phyloP scores from a whole-genome alignment of 352 stramenopile species.

The Phytophthora multivora region DNA sequence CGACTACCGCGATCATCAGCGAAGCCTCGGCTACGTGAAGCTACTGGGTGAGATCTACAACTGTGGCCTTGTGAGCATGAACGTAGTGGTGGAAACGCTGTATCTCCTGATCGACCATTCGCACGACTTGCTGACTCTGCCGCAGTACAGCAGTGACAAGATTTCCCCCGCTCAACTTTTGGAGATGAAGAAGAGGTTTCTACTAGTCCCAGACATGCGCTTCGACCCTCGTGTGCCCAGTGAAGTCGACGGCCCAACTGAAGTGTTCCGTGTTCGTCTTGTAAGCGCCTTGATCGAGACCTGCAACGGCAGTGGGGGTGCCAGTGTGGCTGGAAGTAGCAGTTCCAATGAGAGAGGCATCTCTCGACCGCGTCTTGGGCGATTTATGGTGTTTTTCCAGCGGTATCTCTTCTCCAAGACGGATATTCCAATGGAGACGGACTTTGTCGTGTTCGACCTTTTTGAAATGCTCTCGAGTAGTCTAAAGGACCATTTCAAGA shows the following conservation, averaged over 20 bases:
- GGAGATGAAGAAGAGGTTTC: constrained; percentile 67
- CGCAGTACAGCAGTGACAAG: constrained; percentile 53
- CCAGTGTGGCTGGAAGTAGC: constrained; percentile 5
- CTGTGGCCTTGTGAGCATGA: constrained; percentile 88
- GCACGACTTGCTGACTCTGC: constrained; percentile 89
- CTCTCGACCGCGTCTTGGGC: constrained; percentile 83
- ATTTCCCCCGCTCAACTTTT: constrained; percentile 41
- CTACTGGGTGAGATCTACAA: constrained; percentile 95
- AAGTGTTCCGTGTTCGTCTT: constrained; percentile 95
- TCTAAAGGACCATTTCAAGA: constrained; percentile 73
- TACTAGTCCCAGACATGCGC: constrained; percentile 77
- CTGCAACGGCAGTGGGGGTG: constrained; percentile 47
- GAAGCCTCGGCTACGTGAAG: constrained; percentile 92
- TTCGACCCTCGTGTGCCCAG: constrained; percentile 90
- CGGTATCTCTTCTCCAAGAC: constrained; percentile 97
- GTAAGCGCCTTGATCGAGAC: constrained; percentile 94
- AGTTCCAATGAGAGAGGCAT: constrained; percentile 82
- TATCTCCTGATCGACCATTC: constrained; percentile 96
- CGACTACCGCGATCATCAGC: constrained; percentile 92
- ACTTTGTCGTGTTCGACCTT: constrained; percentile 90
- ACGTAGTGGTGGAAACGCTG: constrained; percentile 93
- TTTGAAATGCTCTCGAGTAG: constrained; percentile 65
- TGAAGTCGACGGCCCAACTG: constrained; percentile 88
- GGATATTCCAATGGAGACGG: constrained; percentile 93
- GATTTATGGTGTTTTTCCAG: constrained; percentile 94